phyloP scores from a whole-genome alignment of 169 alveolate genomes.

The Babesia gibsoni region DNA sequence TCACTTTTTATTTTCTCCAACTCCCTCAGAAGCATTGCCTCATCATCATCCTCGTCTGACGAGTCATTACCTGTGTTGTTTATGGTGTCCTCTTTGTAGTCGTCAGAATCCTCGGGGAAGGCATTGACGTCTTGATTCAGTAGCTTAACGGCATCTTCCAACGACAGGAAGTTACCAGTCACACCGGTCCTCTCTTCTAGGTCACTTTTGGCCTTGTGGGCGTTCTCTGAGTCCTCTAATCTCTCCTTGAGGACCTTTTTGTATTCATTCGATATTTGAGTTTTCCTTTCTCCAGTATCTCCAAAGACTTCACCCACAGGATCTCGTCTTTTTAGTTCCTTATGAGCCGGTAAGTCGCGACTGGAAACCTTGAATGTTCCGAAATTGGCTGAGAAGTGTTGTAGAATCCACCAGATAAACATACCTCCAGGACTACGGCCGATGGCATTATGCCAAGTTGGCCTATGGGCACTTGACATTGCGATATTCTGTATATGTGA shows the following conservation, averaged over 20 bases:
- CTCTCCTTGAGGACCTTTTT: constrained; percentile 26
- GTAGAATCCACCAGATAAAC: neutral
- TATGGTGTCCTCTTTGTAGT: constrained; percentile 29
- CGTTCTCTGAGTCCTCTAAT: constrained; percentile 45
- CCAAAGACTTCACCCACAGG: constrained; percentile 47
- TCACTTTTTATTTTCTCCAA: constrained; percentile 87
- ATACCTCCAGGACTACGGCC: constrained; percentile 74
- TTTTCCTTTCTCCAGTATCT: constrained; percentile 50
- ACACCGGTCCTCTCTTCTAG: constrained; percentile 57
- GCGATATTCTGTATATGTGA: constrained; percentile 4
- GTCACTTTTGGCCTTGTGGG: constrained; percentile 28
- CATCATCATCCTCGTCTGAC: constrained; percentile 81
- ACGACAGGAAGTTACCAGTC: constrained; percentile 45
- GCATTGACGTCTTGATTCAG: constrained; percentile 59
- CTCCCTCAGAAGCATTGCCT: constrained; percentile 86
- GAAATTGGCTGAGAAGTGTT: constrained; percentile 36
- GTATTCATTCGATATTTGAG: constrained; percentile 40
- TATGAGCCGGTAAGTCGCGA: constrained; percentile 73
- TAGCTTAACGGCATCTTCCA: constrained; percentile 61
- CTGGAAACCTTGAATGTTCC: constrained; percentile 74
- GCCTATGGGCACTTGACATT: constrained; percentile 81
- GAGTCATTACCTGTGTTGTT: constrained; percentile 7
- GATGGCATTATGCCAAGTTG: constrained; percentile 79
- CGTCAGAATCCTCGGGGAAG: constrained; percentile 70
- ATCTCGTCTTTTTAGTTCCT: constrained; percentile 68